Percentiles rank a stretch among this genome's conserved stretches.
Evolutionary conservation across 129 eudicot species (phyloP).

Genomic region (Ambrosia trifida): DNA sequence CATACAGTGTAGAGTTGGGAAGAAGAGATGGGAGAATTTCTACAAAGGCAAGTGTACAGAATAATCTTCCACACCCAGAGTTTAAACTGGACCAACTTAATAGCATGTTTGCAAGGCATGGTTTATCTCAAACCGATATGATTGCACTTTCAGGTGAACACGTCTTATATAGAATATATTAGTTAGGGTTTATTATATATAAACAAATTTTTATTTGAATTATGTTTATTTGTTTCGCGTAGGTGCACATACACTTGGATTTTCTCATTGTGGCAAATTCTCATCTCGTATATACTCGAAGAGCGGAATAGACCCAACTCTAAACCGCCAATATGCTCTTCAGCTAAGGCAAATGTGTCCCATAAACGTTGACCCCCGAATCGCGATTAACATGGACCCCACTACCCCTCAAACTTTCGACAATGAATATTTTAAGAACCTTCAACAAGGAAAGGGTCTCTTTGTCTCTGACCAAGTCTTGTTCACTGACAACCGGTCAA

Average conservation of each 20-base stretch:
- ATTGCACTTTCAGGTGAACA: slow-evolving; percentile 80
- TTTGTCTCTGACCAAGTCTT: slow-evolving; percentile 68
- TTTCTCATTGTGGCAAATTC: slow-evolving; percentile 79
- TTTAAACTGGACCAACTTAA: slow-evolving; percentile 63
- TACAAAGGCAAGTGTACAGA: slow-evolving; percentile 56
- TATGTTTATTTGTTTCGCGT: not conserved
- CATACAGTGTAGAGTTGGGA: slow-evolving; percentile 67
- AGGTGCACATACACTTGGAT: slow-evolving; percentile 96
- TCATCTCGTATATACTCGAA: slow-evolving; percentile 53
- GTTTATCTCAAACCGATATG: slow-evolving; percentile 71
- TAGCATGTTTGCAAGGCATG: slow-evolving; percentile 53
- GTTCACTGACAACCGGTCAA: slow-evolving; percentile 56
- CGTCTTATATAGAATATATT: not conserved
- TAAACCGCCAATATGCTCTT: slow-evolving; percentile 53
- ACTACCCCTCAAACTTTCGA: slow-evolving; percentile 64
- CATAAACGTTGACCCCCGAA: slow-evolving; percentile 56
- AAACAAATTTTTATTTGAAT: not conserved
- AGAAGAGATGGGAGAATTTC: slow-evolving; percentile 84
- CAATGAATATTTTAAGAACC: slow-evolving; percentile 70
- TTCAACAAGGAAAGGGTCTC: slow-evolving; percentile 66
- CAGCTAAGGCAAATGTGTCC: slow-evolving; percentile 77
- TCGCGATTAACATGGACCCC: slow-evolving; percentile 87
- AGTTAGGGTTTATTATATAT: too few species aligned
- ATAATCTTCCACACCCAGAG: slow-evolving; percentile 51
- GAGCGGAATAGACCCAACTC: slow-evolving; percentile 57